These are phyloP conservation scores for Bothriochloa decipiens DNA, from an alignment of 176 grass and related monocot genomes.

Conservation along the genomic window DNA sequence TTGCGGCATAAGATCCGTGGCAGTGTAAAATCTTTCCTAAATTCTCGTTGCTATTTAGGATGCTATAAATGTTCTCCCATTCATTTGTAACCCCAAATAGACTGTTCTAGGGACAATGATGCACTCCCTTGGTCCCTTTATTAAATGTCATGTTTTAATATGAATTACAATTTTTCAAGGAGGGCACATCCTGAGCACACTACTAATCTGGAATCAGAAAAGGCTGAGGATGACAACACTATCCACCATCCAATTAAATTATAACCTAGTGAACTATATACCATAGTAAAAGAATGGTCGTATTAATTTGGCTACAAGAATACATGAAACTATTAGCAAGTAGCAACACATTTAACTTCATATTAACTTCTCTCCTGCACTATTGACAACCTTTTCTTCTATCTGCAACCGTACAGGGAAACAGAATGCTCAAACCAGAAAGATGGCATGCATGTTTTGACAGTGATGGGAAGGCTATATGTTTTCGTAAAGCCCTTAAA, in stretches of 20 bases:
- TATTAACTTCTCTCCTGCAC: constrained; percentile 9
- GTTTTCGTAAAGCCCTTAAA: constrained; percentile 87
- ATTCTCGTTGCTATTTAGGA: not conserved
- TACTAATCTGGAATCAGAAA: constrained; percentile 15
- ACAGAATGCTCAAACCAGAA: constrained; percentile 87
- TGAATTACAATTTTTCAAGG: not conserved
- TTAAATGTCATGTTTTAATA: not conserved
- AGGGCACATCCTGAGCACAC: not conserved
- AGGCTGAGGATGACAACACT: not conserved
- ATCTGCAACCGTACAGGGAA: constrained; percentile 53
- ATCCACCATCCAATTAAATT: constrained; percentile 7
- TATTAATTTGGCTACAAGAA: not conserved
- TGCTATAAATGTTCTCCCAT: not conserved
- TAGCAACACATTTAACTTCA: not conserved
- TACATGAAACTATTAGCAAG: constrained; percentile 19
- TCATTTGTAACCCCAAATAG: not conserved
- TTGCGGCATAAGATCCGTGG: not conserved
- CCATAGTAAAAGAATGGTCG: not conserved
- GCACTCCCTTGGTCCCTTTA: not conserved
- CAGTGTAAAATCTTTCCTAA: constrained; percentile 12
- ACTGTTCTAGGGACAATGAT: not conserved
- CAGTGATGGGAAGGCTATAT: constrained; percentile 68
- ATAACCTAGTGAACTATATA: not conserved
- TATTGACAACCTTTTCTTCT: not conserved
- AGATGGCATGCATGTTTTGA: constrained; percentile 89